Evolutionary conservation across 305 asterid genomes (phyloP).

Genomic region (Fraxinus paxiana): DNA sequence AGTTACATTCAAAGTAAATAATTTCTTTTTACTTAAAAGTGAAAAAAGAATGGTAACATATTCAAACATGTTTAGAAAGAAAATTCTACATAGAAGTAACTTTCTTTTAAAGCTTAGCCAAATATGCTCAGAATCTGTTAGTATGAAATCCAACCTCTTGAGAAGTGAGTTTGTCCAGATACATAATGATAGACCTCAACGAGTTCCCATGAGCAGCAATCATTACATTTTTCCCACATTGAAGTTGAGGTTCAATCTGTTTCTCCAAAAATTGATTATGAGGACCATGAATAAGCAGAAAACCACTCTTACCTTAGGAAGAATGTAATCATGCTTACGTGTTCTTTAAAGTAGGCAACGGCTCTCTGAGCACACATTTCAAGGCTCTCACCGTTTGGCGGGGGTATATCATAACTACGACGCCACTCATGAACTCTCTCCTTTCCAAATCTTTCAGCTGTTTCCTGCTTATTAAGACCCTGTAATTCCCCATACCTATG

Average conservation of each 20-base stretch:
- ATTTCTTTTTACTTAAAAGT: not conserved
- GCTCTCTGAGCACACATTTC: conserved; percentile 99
- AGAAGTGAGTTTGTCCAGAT: conserved; percentile 85
- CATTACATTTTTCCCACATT: conserved; percentile 72
- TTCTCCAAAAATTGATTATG: conserved; percentile 19
- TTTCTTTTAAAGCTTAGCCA: not conserved
- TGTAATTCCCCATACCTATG: conserved; percentile 91
- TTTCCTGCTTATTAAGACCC: conserved; percentile 95
- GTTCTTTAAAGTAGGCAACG: conserved; percentile 80
- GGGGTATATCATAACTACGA: conserved; percentile 88
- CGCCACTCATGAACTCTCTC: conserved; percentile 94
- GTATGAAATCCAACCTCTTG: conserved; percentile 61
- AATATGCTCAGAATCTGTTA: not conserved
- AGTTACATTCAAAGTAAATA: not conserved
- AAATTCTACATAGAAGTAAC: not conserved
- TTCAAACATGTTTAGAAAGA: not conserved
- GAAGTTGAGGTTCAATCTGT: conserved; percentile 84
- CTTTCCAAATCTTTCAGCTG: conserved; percentile 78
- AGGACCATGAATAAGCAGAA: conserved; percentile 2
- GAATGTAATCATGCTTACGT: conserved; percentile 35
- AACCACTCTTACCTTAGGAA: not conserved
- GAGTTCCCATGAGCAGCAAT: conserved; percentile 97
- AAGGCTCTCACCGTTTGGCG: conserved; percentile 96
- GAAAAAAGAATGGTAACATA: not conserved
- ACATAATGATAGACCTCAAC: conserved; percentile 91